Evolutionary conservation across 176 grass and related monocot species (phyloP).

Genomic region (Pontederia paniculata): DNA sequence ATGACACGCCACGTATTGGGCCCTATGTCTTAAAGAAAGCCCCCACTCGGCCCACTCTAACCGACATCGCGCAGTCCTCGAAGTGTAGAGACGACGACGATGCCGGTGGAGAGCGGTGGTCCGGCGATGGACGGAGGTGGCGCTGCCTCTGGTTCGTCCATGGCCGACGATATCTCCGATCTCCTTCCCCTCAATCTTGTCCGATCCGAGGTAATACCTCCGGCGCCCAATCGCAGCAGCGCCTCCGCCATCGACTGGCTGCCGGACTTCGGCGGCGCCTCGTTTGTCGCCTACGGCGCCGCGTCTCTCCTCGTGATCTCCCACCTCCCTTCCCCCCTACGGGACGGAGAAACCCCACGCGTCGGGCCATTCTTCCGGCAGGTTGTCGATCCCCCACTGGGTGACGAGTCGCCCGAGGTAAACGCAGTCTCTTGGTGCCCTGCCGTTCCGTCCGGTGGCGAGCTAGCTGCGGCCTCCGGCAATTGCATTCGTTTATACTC

Average conservation of each 20-base stretch:
- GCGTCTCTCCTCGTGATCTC: slow-evolving; percentile 54
- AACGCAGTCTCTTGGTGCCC: slow-evolving; percentile 69
- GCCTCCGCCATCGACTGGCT: slow-evolving; percentile 58
- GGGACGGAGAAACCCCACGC: neutral
- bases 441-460: slow-evolving; percentile 28
- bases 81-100: neutral
- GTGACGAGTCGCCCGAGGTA: slow-evolving; percentile 9
- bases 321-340: slow-evolving; percentile 47
- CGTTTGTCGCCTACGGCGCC: slow-evolving; percentile 77
- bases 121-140: neutral
- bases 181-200: slow-evolving; percentile 51
- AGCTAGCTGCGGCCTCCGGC: slow-evolving; percentile 40
- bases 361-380: slow-evolving; percentile 54
- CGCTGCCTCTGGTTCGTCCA: too few relatives aligned
- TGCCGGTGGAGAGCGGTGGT: slow-evolving; percentile 7
- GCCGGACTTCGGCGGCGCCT: slow-evolving; percentile 52
- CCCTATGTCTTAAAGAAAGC: too few relatives aligned
- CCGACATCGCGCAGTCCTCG: too few relatives aligned
- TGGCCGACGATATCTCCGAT: slow-evolving; percentile 4
- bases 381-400: slow-evolving; percentile 46
- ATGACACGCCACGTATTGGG: too few relatives aligned
- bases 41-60: too few relatives aligned
- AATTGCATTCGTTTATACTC: slow-evolving; percentile 45
- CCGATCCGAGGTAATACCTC: slow-evolving; percentile 53
- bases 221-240: slow-evolving; percentile 45